Base-by-base conservation (phyloP, 2,329 filamentous ascomycete genomes). In the Pseudocercospora crystallina region DNA sequence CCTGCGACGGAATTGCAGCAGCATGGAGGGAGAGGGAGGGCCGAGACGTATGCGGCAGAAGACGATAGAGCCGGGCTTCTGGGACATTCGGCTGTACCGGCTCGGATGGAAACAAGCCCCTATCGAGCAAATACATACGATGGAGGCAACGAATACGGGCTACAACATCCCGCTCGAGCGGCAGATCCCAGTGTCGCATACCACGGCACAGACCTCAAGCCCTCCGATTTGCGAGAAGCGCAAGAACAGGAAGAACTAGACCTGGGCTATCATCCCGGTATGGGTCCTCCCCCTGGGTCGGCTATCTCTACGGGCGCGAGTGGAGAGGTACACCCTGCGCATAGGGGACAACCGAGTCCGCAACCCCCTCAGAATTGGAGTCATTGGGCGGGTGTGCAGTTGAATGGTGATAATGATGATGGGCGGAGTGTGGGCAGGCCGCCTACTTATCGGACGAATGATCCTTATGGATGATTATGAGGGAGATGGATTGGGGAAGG, bases 41-140 rank as follows among this genome's bases (percentile, higher is more conserved):
- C 46, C 41, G 47, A 49, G 34, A 57, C 51, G n/a, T 51, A 47
- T 14, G 42, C 29, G 13, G 43, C 45, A 2, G 63, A 65, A 47
- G 64, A 66, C 51, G 65, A 66, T 50, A 53, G 57, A 39, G 56
- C 57, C 17, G 63, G 61, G 9, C 51, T 67, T 5, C 53, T 67
- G 8, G 35, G 54, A n/a, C 37, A 63, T 38, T 55, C 61, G 5
- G 54, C 56, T 17, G 44, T 43, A 37, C 50, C 54, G 7, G 57
- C 47, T 11, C 53, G 49, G 5, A 26, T 31, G 39, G 31, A 36
- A 12, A 39, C 37, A 14, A 55, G 49, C 46, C 58, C 56, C 1
- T 61, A 60, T 34, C 48, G 54, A 33, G 15, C 20, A 7, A 26
- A 26, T 26, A 26, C 20, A 26, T 26, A 4, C 20, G 20, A 26